Base-by-base conservation (phyloP, 106 monocot species). In the Phalaenopsis equestris region DNA sequence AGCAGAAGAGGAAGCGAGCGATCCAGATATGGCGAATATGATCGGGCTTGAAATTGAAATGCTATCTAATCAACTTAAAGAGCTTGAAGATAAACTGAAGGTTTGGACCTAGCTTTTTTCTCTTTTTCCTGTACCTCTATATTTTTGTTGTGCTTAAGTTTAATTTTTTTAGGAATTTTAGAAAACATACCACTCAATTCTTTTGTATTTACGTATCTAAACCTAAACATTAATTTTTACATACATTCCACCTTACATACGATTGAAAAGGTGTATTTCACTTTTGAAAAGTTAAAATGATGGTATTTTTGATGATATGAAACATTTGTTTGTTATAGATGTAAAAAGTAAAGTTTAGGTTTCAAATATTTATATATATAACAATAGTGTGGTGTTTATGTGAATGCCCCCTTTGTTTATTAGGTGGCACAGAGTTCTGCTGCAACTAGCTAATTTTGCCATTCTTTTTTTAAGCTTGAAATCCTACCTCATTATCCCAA, bases 1-100 rank as follows among this genome's bases (percentile, higher is more conserved):
- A 84, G 82, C 81, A 75, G 92, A 92, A 83, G 97, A 97, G 84
- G 85, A 89, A 75, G 94, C 52, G 16, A 78, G 77, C 72, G 97
- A 98, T 55, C 86, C 82, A 39, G 97, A 98, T 83, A 98, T 98
- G 97, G 89, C 82, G 46, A 92, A 98, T 77, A 92, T 98, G 97
- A 92, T 98, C 84, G 86, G 86, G 76, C 81, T 68, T 64, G 97
- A 98, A 86, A 81, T 98, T 64, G 94, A 88, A 64, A 81, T 80
- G 68, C 82, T 98, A 78, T 84, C 85, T 38, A 85, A 86, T 38
- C 80, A 98, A 86, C 85, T 94, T 15, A 87, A 84, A 79, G 85
- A 89, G 52, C 89, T 92, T 82, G 97, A 91, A 79, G 89, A 89
- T 21, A 92, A 94, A 75, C 64, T 98, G 77, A 98, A 88, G 92